phyloP scores from a whole-genome alignment of 106 monocot genomes.

The Apostasia ramifera region DNA sequence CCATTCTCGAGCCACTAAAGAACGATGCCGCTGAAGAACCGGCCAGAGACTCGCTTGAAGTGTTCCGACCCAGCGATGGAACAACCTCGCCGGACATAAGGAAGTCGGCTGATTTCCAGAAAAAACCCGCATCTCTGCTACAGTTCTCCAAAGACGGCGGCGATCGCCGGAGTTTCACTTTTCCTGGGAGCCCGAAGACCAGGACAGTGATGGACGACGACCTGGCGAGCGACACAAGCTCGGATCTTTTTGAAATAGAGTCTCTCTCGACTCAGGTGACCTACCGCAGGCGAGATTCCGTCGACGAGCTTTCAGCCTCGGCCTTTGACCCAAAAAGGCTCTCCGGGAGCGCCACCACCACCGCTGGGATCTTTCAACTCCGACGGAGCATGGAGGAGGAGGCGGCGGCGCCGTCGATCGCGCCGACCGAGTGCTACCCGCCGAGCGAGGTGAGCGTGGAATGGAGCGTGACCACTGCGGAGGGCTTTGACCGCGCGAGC shows the following conservation, averaged over 20 bases:
- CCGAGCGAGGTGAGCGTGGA: constrained; percentile 79
- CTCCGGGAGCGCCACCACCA: background rate
- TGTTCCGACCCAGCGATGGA: constrained; percentile 24
- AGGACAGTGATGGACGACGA: background rate
- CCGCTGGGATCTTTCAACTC: background rate
- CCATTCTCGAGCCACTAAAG: background rate
- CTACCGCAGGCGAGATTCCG: background rate
- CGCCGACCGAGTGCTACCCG: constrained; percentile 40
- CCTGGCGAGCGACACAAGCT: constrained; percentile 58
- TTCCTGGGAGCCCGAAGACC: background rate
- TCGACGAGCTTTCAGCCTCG: background rate
- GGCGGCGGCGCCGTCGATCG: background rate
- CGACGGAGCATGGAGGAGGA: constrained; percentile 7
- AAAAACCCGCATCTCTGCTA: background rate
- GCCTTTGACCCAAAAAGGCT: background rate
- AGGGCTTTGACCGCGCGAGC: constrained; percentile 45
- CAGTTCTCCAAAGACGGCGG: too few relatives aligned
- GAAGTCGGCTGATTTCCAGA: background rate
- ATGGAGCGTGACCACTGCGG: constrained; percentile 75
- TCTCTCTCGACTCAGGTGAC: constrained; percentile 19
- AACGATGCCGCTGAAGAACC: constrained; percentile 10
- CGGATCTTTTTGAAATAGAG: constrained; percentile 76
- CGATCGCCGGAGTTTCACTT: constrained; percentile 1
- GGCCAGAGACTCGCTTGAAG: constrained; percentile 36
- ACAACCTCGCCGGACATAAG: background rate